Base-by-base conservation (phyloP, 805 yeast genomes). In the Yamadazyma laniorum region DNA sequence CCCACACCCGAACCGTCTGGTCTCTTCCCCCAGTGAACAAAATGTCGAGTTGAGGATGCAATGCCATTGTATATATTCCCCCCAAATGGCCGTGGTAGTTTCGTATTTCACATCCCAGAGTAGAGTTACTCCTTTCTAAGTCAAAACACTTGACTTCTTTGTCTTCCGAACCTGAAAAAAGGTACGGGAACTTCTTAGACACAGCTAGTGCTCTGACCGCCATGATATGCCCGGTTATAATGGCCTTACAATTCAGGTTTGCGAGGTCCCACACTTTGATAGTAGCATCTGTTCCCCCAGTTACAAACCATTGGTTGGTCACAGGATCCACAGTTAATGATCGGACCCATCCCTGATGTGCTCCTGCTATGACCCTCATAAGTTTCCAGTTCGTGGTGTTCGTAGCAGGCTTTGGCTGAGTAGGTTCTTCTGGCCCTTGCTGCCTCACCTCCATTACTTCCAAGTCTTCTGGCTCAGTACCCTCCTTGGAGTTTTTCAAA, bases 121-220 rank as follows among this genome's bases (percentile, higher is more conserved):
- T 44, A 2, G 86, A 79, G 49, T 78, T 78, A 51, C 90, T 87
- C 52, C 80, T 77, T 58, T 91, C 98, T 49, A 93, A 70, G 65
- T 93, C 99, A 97, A 98, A 93, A 60, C 98, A 90, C 55, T 87
- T 79, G 7, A 89, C 87, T 18, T 89, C 73, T 58, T 90, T 90
- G 58, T 93, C 99, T 55, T 93, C 98, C 30, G 96, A 85, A 17
- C 93, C 90, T 11, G 91, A 79, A 57, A 90, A 93, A 67, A 93
- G 64, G 58, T 91, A 91, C 0, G 98, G 96, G 55, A 82, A 88
- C 38, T 84, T 67, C 2, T 72, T 66, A 0, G 95, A 85, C 0
- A 91, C 74, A 0, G 74, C 80, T 12, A 93, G 53, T 2, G 87
- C 84, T 39, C 96, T 63, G 1, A 93, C 91, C 0, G 88, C 79